Evolutionary conservation across 495 filamentous ascomycete genomes (phyloP).

Genomic region (Entonaema liquescens): DNA sequence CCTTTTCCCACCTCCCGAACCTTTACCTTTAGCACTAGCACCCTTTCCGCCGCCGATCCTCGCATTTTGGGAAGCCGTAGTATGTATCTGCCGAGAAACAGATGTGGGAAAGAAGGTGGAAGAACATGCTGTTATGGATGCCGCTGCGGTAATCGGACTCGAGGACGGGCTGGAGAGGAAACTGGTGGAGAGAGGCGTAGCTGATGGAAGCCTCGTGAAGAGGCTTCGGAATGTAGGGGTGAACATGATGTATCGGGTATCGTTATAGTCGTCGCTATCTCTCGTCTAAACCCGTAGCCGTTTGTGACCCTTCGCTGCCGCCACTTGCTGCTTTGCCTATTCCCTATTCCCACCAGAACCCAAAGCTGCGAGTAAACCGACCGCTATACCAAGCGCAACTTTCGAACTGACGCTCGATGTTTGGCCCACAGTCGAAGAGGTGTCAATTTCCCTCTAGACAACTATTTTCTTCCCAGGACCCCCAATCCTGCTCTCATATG

Average conservation of each 20-base stretch:
- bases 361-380: neutral
- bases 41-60: conserved; percentile 1
- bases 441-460: neutral
- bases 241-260: conserved; percentile 29
- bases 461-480: neutral
- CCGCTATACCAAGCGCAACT: neutral
- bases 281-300: neutral
- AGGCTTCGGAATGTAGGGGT: conserved; percentile 35
- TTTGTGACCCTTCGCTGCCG: neutral
- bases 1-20: neutral
- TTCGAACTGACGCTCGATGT: neutral
- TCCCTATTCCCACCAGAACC: neutral
- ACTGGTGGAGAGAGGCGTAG: neutral
- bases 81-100: conserved; percentile 33
- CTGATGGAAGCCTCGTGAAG: conserved; percentile 29
- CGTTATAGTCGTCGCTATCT: neutral
- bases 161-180: neutral
- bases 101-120: neutral
- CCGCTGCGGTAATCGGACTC: conserved; percentile 2
- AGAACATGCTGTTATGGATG: neutral
- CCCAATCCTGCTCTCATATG: neutral
- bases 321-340: neutral
- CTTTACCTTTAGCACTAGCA: neutral
- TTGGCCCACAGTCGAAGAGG: neutral
- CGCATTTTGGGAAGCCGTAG: conserved; percentile 16